Base-by-base conservation (phyloP, 2,329 filamentous ascomycete species). In the Bipolaris bicolor region DNA sequence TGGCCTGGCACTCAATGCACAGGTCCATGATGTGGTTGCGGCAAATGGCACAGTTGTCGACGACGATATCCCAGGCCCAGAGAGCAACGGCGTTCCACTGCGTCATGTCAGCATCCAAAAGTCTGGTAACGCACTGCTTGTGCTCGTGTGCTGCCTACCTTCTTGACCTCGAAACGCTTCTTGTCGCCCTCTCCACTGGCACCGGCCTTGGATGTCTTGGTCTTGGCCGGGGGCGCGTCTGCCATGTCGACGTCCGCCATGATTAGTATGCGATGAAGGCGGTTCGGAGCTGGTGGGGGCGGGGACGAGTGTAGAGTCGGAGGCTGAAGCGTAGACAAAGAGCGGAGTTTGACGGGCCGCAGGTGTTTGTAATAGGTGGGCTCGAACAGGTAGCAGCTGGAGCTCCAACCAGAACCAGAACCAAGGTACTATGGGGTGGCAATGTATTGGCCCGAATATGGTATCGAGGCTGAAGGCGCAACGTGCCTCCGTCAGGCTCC, bases 21-120 rank as follows among this genome's bases (percentile, higher is more conserved):
- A 99, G 84, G 78, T 99, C 95, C 95, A 99, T 99, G 79, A 99
- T 99, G 78, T 99, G 95, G 77, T 99, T 99, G 76, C 95, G 87
- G 83, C 95, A 99, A 76, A 99, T 99, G 71, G 95, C 95, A 77
- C 95, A 99, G 84, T 99, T 99, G 80, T 99, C 95, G 60, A 99
- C 95, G 31, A 98, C 93, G 58, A 99, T 99, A 76, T 99, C 95
- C 95, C 95, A 99, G 0, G 95, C 95, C 95, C 95, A 99, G 2
- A 99, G 84, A 39, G 95, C 93, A 49, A 99, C 95, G 0, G 95
- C 95, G 71, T 98, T 98, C 95, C 95, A 99, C 94, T 97, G 72
- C 41, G 62, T 49, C 3, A 18, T 41, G 65, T 69, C 65, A 68
- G 63, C 43, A 57, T n/a, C 57, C 49, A 60, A 13, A 13, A 52